A percentile compares a stretch with the other conserved stretches of the same genome.
Conservation (phyloP, 1,284 basidiomycete species). For the Moesziomyces globuligerus region DNA sequence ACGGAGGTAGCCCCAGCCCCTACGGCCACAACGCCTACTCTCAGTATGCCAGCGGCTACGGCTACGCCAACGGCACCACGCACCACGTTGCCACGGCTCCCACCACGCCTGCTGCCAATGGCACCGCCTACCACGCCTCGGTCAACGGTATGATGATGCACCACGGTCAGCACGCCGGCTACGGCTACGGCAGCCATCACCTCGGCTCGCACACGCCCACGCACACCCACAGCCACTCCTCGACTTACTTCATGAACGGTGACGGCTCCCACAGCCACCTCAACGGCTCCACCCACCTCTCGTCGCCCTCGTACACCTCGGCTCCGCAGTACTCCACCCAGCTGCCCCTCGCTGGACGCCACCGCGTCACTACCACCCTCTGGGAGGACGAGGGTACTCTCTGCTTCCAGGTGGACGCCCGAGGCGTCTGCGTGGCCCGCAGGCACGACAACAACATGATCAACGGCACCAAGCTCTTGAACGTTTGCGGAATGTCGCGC, state of each 20-base stretch:
- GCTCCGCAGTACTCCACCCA: conserved; percentile 63
- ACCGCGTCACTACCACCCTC: conserved; percentile 66
- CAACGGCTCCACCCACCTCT: conserved; percentile 45
- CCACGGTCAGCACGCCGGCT: conserved; percentile 48
- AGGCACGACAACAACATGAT: conserved; percentile 68
- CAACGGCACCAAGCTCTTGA: conserved; percentile 67
- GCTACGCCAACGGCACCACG: conserved; percentile 40
- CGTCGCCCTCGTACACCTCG: conserved; percentile 57
- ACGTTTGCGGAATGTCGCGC: conserved; percentile 66
- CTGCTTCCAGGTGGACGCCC: conserved; percentile 66
- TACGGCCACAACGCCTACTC: conserved; percentile 53
- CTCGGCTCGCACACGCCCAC: conserved; percentile 48
- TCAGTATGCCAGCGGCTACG: conserved; percentile 49
- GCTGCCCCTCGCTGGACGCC: conserved; percentile 61
- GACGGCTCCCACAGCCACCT: conserved; percentile 50
- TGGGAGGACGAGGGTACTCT: conserved; percentile 67
- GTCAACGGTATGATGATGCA: conserved; percentile 56
- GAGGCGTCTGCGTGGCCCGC: conserved; percentile 66
- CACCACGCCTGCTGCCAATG: conserved; percentile 43
- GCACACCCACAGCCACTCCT: conserved; percentile 47
- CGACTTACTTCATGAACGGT: conserved; percentile 51
- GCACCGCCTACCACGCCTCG: conserved; percentile 35
- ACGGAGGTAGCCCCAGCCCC: conserved; percentile 44
- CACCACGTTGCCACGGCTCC: conserved; percentile 46
- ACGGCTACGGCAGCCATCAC: conserved; percentile 48